Conservation (phyloP, 1,139 yeast species). For the Saccharomycopsis hybrid region DNA sequence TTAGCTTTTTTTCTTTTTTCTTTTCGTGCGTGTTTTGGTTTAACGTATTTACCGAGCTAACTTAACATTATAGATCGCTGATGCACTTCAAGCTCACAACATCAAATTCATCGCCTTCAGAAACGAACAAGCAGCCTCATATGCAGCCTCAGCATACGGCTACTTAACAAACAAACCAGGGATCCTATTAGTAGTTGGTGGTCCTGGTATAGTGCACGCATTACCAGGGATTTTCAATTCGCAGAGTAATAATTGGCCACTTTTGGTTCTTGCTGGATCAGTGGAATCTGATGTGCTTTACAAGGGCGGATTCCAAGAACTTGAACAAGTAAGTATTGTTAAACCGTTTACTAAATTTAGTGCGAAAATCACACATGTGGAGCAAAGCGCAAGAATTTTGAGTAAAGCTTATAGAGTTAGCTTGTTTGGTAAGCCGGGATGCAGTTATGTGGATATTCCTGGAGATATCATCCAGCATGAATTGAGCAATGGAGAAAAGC, state of each 20-base stretch:
- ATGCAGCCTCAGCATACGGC: conserved; percentile 64
- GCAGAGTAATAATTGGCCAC: conserved; percentile 50
- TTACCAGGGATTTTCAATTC: conserved; percentile 59
- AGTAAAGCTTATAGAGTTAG: conserved; percentile 45
- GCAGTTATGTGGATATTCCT: conserved; percentile 57
- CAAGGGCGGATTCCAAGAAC: conserved; percentile 61
- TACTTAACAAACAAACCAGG: conserved; percentile 57
- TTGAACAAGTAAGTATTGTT: conserved; percentile 50
- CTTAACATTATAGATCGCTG: conserved; percentile 32
- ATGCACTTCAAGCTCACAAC: conserved; percentile 45
- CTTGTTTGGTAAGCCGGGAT: conserved; percentile 48
- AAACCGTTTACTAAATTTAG: conserved; percentile 43
- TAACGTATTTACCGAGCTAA: background rate
- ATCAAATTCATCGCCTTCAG: conserved; percentile 51
- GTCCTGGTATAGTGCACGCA: conserved; percentile 63
- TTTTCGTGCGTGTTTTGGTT: background rate
- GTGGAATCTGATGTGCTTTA: conserved; percentile 40
- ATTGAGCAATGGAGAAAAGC: background rate
- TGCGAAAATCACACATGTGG: conserved; percentile 36
- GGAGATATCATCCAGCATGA: conserved; percentile 45
- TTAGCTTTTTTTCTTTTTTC: too few species aligned
- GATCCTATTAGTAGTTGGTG: conserved; percentile 60
- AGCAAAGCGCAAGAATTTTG: conserved; percentile 35
- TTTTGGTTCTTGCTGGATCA: conserved; percentile 56
- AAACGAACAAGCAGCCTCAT: conserved; percentile 64